Evolutionary conservation across 2,329 filamentous ascomycete genomes (phyloP).

Genomic region (Penicillium fuscoglaucum): DNA sequence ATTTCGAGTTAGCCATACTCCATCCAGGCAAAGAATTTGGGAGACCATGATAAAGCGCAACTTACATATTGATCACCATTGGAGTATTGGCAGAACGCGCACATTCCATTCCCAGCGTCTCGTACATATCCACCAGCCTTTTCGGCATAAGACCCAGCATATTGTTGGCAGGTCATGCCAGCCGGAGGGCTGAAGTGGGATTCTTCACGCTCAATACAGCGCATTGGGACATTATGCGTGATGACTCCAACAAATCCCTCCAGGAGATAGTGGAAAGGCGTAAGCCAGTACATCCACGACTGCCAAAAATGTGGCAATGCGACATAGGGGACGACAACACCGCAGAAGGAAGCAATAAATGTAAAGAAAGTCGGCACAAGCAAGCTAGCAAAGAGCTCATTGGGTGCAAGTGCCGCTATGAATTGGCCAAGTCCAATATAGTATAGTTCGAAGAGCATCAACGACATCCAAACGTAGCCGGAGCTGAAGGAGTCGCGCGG

Average conservation of each 20-base stretch:
- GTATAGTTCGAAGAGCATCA: slow-evolving; percentile 67
- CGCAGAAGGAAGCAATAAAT: slow-evolving; percentile 71
- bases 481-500: slow-evolving; percentile 58
- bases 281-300: slow-evolving; percentile 65
- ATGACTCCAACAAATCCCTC: slow-evolving; percentile 61
- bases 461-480: slow-evolving; percentile 63
- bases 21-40: neutral
- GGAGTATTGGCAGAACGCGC: slow-evolving; percentile 64
- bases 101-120: slow-evolving; percentile 56
- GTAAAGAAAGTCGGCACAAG: slow-evolving; percentile 70
- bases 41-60: neutral
- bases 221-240: slow-evolving; percentile 56
- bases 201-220: slow-evolving; percentile 58
- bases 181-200: slow-evolving; percentile 61
- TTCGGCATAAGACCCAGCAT: slow-evolving; percentile 55
- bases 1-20: neutral
- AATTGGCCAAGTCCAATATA: slow-evolving; percentile 66
- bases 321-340: slow-evolving; percentile 68
- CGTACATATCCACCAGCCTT: slow-evolving; percentile 62
- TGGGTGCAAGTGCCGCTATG: slow-evolving; percentile 66
- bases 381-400: slow-evolving; percentile 65
- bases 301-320: slow-evolving; percentile 67
- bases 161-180: slow-evolving; percentile 61
- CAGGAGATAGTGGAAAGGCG: slow-evolving; percentile 67
- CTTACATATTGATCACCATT: slow-evolving; percentile 62